Evolutionary conservation across 441 rosid species (phyloP).

Genomic region (Adansonia rubrostipa): DNA sequence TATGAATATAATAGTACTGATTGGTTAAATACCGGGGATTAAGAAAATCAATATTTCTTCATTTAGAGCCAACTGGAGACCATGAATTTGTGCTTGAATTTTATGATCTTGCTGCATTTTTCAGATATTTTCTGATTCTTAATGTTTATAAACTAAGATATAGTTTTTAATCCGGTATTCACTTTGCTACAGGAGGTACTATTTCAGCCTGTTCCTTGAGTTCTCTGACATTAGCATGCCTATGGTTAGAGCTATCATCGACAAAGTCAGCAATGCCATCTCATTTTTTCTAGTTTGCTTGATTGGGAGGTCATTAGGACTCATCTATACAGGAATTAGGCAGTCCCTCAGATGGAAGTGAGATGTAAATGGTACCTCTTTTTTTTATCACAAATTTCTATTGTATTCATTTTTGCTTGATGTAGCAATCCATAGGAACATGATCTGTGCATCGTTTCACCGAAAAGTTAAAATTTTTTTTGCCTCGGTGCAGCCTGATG

Average conservation of each 20-base stretch:
- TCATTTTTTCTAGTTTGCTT: slow-evolving; percentile 84
- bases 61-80: not conserved
- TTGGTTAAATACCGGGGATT: not conserved
- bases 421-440: slow-evolving; percentile 23
- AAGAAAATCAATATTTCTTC: not conserved
- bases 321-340: slow-evolving; percentile 88
- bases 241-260: slow-evolving; percentile 61
- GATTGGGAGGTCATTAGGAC: slow-evolving; percentile 89
- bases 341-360: slow-evolving; percentile 89
- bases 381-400: slow-evolving; percentile 27
- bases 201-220: slow-evolving; percentile 86
- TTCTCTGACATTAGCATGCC: slow-evolving; percentile 85
- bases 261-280: slow-evolving; percentile 74
- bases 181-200: slow-evolving; percentile 71
- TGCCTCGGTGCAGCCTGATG: slow-evolving; percentile 9
- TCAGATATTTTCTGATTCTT: slow-evolving; percentile 7
- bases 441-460: slow-evolving; percentile 8
- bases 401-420: slow-evolving; percentile 22
- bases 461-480: slow-evolving; percentile 22
- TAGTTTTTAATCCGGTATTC: not conserved
- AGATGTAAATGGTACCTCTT: slow-evolving; percentile 35
- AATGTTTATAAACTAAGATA: slow-evolving; percentile 10
- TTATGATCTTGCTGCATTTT: slow-evolving; percentile 13
- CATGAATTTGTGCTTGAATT: not conserved
- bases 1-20: not conserved